Conservation (phyloP, 2,329 filamentous ascomycete species). For the Botryotinia calthae region DNA sequence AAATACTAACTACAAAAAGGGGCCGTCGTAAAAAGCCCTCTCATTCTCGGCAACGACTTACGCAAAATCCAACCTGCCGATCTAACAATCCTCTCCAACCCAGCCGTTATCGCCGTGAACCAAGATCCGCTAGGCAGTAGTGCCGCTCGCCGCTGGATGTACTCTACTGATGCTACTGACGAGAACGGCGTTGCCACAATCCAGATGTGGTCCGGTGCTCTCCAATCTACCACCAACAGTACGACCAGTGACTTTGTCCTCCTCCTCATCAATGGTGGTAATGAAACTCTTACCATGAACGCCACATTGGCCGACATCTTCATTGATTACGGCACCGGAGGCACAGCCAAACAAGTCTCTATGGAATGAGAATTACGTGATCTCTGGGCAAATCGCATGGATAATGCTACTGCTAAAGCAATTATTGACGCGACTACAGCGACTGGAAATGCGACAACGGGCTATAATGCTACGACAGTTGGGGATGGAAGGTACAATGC, state of each 20-base stretch:
- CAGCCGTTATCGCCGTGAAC: constrained; percentile 46
- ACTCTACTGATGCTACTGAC: constrained; percentile 43
- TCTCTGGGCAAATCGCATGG: constrained; percentile 56
- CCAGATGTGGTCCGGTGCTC: constrained; percentile 49
- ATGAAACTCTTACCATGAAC: constrained; percentile 45
- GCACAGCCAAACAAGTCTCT: constrained; percentile 43
- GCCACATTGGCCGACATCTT: constrained; percentile 54
- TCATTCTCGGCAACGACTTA: constrained; percentile 38
- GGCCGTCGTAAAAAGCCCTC: constrained; percentile 34
- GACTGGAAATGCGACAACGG: constrained; percentile 36
- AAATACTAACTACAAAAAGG: constrained; percentile 24
- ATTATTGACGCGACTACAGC: constrained; percentile 45
- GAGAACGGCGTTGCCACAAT: constrained; percentile 47
- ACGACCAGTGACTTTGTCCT: constrained; percentile 48
- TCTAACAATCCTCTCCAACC: constrained; percentile 43
- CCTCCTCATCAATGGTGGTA: constrained; percentile 49
- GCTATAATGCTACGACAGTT: constrained; percentile 37
- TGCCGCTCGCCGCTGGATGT: constrained; percentile 46
- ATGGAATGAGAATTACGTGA: constrained; percentile 53
- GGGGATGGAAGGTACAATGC: constrained; percentile 46
- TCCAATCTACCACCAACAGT: constrained; percentile 42
- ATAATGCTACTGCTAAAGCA: constrained; percentile 43
- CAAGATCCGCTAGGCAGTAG: constrained; percentile 43
- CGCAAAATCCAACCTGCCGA: constrained; percentile 37
- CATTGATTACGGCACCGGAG: constrained; percentile 45